These are phyloP conservation scores for Coprinopsis strossmayeri DNA, from an alignment of 768 basidiomycete species.

Conservation along the genomic window DNA sequence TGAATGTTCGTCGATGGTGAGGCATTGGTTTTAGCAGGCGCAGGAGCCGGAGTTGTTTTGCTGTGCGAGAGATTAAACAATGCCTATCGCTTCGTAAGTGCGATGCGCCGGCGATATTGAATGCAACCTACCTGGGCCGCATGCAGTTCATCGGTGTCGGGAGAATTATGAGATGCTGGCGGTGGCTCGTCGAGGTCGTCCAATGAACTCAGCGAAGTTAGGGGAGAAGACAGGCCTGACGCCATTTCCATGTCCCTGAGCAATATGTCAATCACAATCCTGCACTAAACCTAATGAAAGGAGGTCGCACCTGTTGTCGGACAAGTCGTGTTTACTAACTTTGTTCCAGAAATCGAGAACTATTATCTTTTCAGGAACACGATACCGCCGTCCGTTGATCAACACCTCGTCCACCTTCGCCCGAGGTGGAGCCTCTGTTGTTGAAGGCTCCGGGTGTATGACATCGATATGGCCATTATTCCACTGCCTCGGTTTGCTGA, in stretches of 20 bases:
- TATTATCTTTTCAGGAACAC: constrained; percentile 89
- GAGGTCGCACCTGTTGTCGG: constrained; percentile 33
- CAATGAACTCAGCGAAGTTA: constrained; percentile 69
- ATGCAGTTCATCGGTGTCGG: constrained; percentile 43
- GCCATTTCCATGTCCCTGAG: constrained; percentile 30
- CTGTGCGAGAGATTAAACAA: constrained; percentile 18
- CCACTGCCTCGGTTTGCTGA: constrained; percentile 62
- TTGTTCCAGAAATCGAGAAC: constrained; percentile 96
- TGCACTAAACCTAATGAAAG: neutral
- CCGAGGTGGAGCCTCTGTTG: constrained; percentile 28
- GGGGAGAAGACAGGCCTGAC: constrained; percentile 61
- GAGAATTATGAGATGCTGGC: constrained; percentile 19
- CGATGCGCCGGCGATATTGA: neutral
- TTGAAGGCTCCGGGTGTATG: constrained; percentile 56
- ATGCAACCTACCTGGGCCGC: constrained; percentile 48
- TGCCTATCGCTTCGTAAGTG: constrained; percentile 15
- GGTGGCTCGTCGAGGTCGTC: constrained; percentile 49
- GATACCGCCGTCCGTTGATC: constrained; percentile 84
- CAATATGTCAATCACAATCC: neutral
- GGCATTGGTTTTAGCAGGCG: neutral
- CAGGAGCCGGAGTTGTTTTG: neutral
- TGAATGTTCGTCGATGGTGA: no score
- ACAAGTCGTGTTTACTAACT: constrained; percentile 40
- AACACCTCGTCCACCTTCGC: constrained; percentile 74
- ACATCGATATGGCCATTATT: constrained; percentile 95